These are phyloP conservation scores for Gossypium trilobum DNA, from an alignment of 441 rosid species.

Conservation along the genomic window DNA sequence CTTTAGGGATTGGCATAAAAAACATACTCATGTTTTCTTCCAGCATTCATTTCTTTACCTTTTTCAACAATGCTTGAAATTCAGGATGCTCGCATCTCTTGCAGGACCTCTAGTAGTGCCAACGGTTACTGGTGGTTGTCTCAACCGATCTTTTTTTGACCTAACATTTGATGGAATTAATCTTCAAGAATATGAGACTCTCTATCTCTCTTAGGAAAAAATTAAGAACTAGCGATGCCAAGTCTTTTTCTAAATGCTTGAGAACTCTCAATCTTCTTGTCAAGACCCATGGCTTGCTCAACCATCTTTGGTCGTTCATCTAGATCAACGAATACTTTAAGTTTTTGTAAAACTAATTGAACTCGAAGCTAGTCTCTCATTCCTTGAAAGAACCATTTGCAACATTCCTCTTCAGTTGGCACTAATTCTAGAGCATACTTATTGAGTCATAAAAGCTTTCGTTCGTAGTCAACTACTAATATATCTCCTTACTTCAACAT, in stretches of 20 bases:
- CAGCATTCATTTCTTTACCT: neutral
- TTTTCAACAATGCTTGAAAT: neutral
- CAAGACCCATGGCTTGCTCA: neutral
- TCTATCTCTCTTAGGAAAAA: neutral
- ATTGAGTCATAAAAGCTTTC: too few species aligned
- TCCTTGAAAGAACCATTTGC: too few species aligned
- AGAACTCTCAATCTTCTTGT: neutral
- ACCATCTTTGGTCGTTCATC: neutral
- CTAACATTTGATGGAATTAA: neutral
- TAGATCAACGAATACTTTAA: neutral
- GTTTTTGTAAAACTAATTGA: neutral
- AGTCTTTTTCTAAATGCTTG: neutral
- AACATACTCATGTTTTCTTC: neutral
- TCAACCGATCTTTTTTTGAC: neutral
- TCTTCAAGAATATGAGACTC: neutral
- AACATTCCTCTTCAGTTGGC: too few species aligned
- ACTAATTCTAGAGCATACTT: too few species aligned
- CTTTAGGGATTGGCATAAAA: neutral
- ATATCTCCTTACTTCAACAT: too few species aligned
- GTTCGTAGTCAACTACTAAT: too few species aligned
- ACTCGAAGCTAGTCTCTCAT: too few species aligned
- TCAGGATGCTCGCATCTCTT: neutral
- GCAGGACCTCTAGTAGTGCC: neutral
- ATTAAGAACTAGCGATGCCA: neutral
- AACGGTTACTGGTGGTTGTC: too few species aligned